phyloP scores from a whole-genome alignment of 345 rosid species.

The Xanthoceras sorbifolium region DNA sequence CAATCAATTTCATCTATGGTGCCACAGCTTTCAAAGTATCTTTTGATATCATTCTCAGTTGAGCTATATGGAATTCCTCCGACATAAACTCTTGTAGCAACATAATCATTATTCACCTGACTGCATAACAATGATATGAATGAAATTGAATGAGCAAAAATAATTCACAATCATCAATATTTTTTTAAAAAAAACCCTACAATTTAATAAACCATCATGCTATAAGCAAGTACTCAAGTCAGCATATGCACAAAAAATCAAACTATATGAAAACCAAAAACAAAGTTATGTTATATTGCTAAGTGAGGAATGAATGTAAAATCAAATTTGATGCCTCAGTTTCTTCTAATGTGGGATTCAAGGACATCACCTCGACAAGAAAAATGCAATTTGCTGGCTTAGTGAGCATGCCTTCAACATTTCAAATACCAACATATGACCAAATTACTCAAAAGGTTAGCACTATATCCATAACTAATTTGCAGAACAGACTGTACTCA shows the following conservation, averaged over 20 bases:
- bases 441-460: not conserved
- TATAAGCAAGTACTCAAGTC: not conserved
- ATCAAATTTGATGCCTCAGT: not conserved
- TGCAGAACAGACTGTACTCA: not conserved
- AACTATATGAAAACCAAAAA: not conserved
- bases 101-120: conserved; percentile 36
- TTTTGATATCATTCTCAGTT: conserved; percentile 80
- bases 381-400: not conserved
- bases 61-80: conserved; percentile 94
- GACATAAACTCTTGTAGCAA: conserved; percentile 66
- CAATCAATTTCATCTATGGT: conserved; percentile 72
- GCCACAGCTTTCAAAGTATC: conserved; percentile 84
- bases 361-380: not conserved
- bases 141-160: conserved; percentile 3
- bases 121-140: conserved; percentile 44
- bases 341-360: not conserved
- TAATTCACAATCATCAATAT: not conserved
- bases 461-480: not conserved
- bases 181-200: no score
- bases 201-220: not conserved
- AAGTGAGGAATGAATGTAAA: no score
- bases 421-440: not conserved
- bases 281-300: not conserved
- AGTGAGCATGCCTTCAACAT: not conserved
- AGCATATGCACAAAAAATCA: not conserved